Base-by-base conservation (phyloP, 2,329 filamentous ascomycete species). In the Penicillium sp. region DNA sequence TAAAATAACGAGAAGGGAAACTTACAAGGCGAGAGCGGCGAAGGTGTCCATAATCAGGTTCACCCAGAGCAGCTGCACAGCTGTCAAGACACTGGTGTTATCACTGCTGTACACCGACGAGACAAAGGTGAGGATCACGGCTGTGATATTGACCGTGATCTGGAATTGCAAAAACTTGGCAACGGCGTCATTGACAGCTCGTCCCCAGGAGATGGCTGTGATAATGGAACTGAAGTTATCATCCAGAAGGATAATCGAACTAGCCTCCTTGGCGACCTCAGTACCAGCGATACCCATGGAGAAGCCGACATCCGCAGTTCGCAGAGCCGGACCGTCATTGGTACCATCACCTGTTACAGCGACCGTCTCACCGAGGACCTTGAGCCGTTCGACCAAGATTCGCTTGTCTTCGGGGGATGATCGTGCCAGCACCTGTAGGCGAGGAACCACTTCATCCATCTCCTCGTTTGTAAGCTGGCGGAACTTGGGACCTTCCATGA, bases 41-140 rank as follows among this genome's bases (percentile, higher is more conserved):
- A 97, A 90, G 0, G 92, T 96, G 66, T 97, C 92, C 92, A 96
- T 97, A 76, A 97, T 97, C 65, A 97, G 79, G 68, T 96, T 97
- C 66, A 97, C 91, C 92, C 92, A 97, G 31, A 97, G 85, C 64
- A 97, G 83, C 74, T 97, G 92, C 27, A 96, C 91, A 12, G 91
- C 91, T 2, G 85, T 94, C 53, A 97, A 77, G 27, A 96, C 91
- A 46, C 90, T 90, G 46, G 79, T 72, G 70, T 93, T 87, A 2
- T 85, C 75, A 0, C 71, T 68, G 70, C 82, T 91, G 31, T 87
- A 85, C 10, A 96, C 89, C 32, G 91, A 89, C 13, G 91, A 91
- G 56, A 96, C 86, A 66, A 97, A 96, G 0, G 92, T 94, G 52
- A 96, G 80, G 18, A 89, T 73, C 44, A 96, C 91, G 37, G 92